These are phyloP conservation scores for Cryptococcus sp. DNA, from an alignment of 1,284 basidiomycete genomes.

Conservation along the genomic window DNA sequence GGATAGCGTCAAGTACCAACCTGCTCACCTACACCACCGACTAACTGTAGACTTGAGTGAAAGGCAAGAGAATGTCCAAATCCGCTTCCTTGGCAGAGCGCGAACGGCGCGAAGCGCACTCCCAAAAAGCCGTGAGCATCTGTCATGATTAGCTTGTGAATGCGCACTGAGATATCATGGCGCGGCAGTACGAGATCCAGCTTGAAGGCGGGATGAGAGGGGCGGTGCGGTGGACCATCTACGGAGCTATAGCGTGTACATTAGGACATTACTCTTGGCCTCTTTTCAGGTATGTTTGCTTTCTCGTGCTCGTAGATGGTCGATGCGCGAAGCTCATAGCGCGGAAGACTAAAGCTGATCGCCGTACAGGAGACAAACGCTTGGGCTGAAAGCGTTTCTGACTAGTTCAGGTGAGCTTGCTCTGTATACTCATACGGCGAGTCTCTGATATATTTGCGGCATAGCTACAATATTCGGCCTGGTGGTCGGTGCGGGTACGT, in stretches of 20 bases:
- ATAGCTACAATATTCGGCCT: slow-evolving; percentile 67
- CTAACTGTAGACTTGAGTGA: neutral
- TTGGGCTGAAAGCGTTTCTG: slow-evolving; percentile 74
- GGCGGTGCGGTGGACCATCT: slow-evolving; percentile 58
- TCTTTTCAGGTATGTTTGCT: slow-evolving; percentile 63
- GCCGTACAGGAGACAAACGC: slow-evolving; percentile 66
- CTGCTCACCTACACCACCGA: too few species aligned
- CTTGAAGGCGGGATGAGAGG: slow-evolving; percentile 58
- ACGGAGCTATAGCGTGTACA: slow-evolving; percentile 65
- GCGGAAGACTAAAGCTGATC: too few species aligned
- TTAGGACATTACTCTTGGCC: slow-evolving; percentile 76
- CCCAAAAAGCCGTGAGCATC: slow-evolving; percentile 34
- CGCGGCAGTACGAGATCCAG: slow-evolving; percentile 42
- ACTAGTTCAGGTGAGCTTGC: slow-evolving; percentile 34
- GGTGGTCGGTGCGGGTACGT: slow-evolving; percentile 61
- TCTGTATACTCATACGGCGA: slow-evolving; percentile 3
- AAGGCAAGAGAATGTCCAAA: slow-evolving; percentile 3
- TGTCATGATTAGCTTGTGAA: too few species aligned
- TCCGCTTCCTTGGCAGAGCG: slow-evolving; percentile 28
- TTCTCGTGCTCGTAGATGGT: neutral
- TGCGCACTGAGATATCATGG: neutral
- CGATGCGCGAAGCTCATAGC: neutral
- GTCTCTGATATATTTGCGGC: slow-evolving; percentile 10
- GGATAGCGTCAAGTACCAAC: neutral
- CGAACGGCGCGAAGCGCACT: slow-evolving; percentile 39